A percentile compares a stretch with the other conserved stretches of the same genome.
Evolutionary conservation across 805 yeast genomes (phyloP).

Genomic region (Candida easanensis): DNA sequence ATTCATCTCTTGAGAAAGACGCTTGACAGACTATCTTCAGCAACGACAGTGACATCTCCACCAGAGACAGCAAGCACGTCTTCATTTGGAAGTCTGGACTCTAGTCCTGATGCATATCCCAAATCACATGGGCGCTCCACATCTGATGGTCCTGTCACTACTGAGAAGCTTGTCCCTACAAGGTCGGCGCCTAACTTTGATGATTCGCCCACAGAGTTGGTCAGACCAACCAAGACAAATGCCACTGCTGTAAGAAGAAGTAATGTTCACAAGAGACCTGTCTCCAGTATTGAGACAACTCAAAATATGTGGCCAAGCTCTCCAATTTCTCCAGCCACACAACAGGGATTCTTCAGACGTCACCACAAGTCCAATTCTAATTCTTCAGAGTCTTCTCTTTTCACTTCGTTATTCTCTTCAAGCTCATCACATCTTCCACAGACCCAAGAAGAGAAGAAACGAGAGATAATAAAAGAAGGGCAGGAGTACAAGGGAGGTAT

Average conservation of each 20-base stretch:
- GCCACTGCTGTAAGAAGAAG: constrained; percentile 3
- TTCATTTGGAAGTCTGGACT: constrained; percentile 22
- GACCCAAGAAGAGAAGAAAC: constrained; percentile 19
- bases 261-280: constrained; percentile 28
- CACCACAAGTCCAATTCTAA: constrained; percentile 65
- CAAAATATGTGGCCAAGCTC: constrained; percentile 28
- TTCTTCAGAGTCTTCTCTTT: constrained; percentile 52
- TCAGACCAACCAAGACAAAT: constrained; percentile 1
- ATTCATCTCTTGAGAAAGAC: constrained; percentile 52
- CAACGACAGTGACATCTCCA: constrained; percentile 21
- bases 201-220: constrained; percentile 5
- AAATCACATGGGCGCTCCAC: constrained; percentile 23
- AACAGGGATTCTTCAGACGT: constrained; percentile 53
- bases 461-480: constrained; percentile 2
- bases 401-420: constrained; percentile 37
- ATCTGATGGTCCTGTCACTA: constrained; percentile 24
- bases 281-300: constrained; percentile 35
- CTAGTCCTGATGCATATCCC: constrained; percentile 18
- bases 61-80: constrained; percentile 16
- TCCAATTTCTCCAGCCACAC: constrained; percentile 34
- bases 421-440: constrained; percentile 28
- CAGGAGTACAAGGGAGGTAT: constrained; percentile 20
- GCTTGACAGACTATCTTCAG: constrained; percentile 21
- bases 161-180: constrained; percentile 30
- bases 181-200: constrained; percentile 33